These are phyloP conservation scores for Eucalyptus tenuipes DNA, from an alignment of 345 rosid species.

Conservation along the genomic window DNA sequence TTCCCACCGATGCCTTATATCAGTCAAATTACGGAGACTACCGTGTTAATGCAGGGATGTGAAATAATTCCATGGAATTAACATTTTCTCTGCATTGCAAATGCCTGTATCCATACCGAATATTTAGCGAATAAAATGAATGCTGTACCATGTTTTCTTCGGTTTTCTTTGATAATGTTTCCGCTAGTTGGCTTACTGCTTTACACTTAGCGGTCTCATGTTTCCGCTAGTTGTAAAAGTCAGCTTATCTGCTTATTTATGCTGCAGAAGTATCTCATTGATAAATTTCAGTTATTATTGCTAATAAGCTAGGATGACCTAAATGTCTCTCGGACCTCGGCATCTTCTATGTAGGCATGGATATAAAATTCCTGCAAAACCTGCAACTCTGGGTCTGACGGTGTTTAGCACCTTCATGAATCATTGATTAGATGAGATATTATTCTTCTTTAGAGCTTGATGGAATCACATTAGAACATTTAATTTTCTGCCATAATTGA, in stretches of 20 bases:
- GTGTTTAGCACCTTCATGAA: neutral
- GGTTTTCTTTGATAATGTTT: neutral
- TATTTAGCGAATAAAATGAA: neutral
- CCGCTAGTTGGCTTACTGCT: neutral
- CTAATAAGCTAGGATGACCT: neutral
- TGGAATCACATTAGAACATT: neutral
- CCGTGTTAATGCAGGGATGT: neutral
- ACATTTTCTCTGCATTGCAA: neutral
- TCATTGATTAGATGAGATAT: neutral
- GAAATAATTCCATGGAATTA: neutral
- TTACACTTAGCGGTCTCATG: neutral
- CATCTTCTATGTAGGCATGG: neutral
- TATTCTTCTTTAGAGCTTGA: neutral
- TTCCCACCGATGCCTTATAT: neutral
- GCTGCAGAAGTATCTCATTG: neutral
- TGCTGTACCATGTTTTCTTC: neutral
- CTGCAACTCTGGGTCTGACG: neutral
- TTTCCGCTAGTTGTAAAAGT: neutral
- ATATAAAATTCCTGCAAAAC: neutral
- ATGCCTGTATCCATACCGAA: neutral
- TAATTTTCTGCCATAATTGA: neutral
- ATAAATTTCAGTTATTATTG: neutral
- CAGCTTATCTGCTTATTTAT: neutral
- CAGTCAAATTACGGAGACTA: neutral
- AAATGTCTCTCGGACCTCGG: neutral